Base-by-base conservation (phyloP, 352 stramenopile species). In the Pythium chondricola region DNA sequence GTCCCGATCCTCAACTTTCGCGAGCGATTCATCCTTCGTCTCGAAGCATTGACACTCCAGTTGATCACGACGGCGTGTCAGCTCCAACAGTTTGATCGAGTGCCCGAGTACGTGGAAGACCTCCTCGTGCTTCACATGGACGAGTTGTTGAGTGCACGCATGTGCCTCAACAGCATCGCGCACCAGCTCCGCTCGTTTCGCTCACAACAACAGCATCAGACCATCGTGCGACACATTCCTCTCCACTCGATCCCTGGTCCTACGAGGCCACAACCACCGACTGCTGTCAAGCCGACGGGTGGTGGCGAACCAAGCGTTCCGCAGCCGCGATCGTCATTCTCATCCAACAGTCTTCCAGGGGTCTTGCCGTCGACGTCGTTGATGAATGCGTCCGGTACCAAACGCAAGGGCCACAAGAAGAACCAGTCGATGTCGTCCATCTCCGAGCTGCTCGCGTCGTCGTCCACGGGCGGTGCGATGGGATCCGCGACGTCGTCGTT, bases 371-470 rank as follows among this genome's bases (percentile, higher is more conserved):
- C 67, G 5, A 52, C 65, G n/a, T 52, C 58, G 2, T 37, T 56
- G 10, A 24, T 65, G 1, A 54, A 67, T 48, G 60, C 64, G 1
- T 50, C 56, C 8, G 64, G 48, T 10, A 61, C 66, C 8, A 91
- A 90, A 33, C 71, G 74, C 56, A 77, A 77, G 40, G 73, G 67
- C 0, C 83, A 94, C 66, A 89, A 92, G 63, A 94, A 94, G 52
- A 91, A 94, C 51, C 78, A 91, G 48, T 92, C 80, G 3, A 89
- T 94, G 76, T 94, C 83, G 31, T 89, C 80, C 1, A 89, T 94
- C 46, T 94, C 83, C 6, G 83, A 94, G 48, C 46, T 94, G 39
- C 54, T 94, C 18, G 64, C 83, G 7, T 82, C 79, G 4, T 61
- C 52, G 9, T 26, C 26, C n/a, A 46, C 29, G 8, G 29, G 25